These are phyloP conservation scores for Dioszegia hungarica DNA, from an alignment of 768 basidiomycete genomes.

Conservation along the genomic window DNA sequence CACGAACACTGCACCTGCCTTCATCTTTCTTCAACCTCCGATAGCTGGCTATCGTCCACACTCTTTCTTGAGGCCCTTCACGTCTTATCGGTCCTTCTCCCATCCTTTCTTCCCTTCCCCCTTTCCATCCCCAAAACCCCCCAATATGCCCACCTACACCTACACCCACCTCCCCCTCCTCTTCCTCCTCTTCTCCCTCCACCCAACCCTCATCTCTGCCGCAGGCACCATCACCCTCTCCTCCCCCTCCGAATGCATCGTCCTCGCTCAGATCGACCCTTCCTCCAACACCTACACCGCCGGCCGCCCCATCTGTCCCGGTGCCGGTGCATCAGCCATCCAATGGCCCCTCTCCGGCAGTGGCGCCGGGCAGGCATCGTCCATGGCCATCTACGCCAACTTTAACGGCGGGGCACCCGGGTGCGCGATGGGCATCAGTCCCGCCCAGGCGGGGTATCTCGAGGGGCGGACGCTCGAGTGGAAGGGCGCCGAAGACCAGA, in stretches of 20 bases:
- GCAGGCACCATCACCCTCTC: slow-evolving; percentile 11
- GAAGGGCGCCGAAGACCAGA: slow-evolving; percentile 9
- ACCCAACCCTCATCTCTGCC: not conserved
- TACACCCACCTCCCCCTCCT: no score
- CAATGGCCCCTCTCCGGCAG: slow-evolving; percentile 23
- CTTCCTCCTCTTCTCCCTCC: not conserved
- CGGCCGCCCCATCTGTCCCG: slow-evolving; percentile 24
- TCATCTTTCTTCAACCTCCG: no score
- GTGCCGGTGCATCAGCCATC: slow-evolving; percentile 3
- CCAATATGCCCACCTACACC: no score
- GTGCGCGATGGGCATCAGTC: slow-evolving; percentile 26
- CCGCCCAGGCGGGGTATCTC: slow-evolving; percentile 34
- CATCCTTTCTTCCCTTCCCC: no score
- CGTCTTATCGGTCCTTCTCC: no score
- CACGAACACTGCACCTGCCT: no score
- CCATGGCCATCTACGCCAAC: slow-evolving; percentile 27
- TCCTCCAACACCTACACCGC: slow-evolving; percentile 14
- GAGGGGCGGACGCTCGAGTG: slow-evolving; percentile 30
- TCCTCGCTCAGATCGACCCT: slow-evolving; percentile 29
- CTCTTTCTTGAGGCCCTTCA: no score
- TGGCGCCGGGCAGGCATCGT: slow-evolving; percentile 24
- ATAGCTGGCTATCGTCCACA: no score
- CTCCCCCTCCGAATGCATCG: slow-evolving; percentile 21
- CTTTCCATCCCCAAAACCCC: no score
- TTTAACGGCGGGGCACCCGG: slow-evolving; percentile 12